Base-by-base conservation (phyloP, 1,139 yeast species). In the Kodamaea derodonti region DNA sequence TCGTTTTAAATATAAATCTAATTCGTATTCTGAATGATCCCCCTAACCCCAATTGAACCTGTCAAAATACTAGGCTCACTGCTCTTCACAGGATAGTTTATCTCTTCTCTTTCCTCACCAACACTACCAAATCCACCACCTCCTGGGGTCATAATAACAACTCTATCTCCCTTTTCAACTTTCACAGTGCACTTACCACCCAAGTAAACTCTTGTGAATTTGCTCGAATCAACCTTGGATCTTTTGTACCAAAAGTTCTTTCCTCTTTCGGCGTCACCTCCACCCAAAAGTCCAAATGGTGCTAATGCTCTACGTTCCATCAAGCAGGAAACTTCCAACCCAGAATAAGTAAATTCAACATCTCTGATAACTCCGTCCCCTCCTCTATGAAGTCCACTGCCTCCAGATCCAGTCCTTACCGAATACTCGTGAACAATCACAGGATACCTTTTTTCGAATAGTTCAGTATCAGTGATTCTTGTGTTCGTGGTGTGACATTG, bases 401-500 rank as follows among this genome's bases (percentile, higher is more conserved):
- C 75, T 1, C 75, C 75, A 3, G 73, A 66, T 3, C 60, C 62
- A 14, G 43, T 34, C 33, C 75, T 51, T 11, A 69, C 60, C 4
- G 69, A 53, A 38, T 54, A 69, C 42, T 67, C 70, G 30, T 53
- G 71, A 9, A 69, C 55, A 31, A 69, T 58, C 2, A 68, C 74
- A 1, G 75, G 75, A 44, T 69, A 69, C 31, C 75, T 48, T 44
- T 65, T 69, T 39, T 69, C 75, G 45, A 69, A 69, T 9, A 69
- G 49, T 44, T 69, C 75, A 2, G 70, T 58, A 41, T 69, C 75
- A 3, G 75, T 69, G 45, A 69, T 69, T 47, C 75, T 54, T 14
- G 75, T 69, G 43, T 69, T 69, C 16, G 75, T 69, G 16, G 73
- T 69, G 41, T 69, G 74, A 37, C 73, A 68, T 47, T 69, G 75